Evolutionary conservation across 169 alveolate genomes (phyloP).

Genomic region (Plasmodium vinckei): DNA sequence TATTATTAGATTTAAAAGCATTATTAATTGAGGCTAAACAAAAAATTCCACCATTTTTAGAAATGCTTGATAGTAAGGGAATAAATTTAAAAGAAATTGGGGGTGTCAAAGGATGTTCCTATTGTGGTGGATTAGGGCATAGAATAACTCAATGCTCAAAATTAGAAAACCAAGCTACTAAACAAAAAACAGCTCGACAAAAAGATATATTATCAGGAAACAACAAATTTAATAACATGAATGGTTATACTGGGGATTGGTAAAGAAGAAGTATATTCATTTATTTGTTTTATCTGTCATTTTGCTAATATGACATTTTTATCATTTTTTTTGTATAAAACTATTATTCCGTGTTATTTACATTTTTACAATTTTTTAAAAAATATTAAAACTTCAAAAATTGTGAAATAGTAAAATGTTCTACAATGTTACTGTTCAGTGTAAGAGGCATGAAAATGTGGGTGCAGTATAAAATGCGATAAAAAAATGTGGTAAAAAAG

Average conservation of each 20-base stretch:
- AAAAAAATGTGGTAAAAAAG: no score
- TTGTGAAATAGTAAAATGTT: no score
- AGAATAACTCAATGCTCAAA: constrained; percentile 93
- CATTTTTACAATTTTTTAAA: no score
- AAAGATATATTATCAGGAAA: constrained; percentile 52
- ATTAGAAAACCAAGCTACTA: constrained; percentile 81
- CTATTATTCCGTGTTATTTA: no score
- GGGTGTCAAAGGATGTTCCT: constrained; percentile 94
- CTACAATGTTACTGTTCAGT: no score
- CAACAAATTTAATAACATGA: constrained; percentile 49
- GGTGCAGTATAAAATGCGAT: no score
- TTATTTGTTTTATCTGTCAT: no score
- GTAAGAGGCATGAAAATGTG: no score
- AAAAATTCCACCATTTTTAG: constrained; percentile 90
- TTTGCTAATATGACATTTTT: no score
- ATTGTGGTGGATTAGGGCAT: constrained; percentile 95
- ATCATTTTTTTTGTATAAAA: no score
- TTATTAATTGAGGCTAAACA: constrained; percentile 93
- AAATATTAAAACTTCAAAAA: no score
- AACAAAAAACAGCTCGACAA: constrained; percentile 24
- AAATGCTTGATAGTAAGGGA: constrained; percentile 87
- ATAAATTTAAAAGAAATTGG: constrained; percentile 87
- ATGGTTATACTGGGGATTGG: constrained; percentile 77
- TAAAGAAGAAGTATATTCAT: not conserved
- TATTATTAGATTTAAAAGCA: constrained; percentile 91